phyloP scores from a whole-genome alignment of 129 eudicot species.

The Arctium lappa region DNA sequence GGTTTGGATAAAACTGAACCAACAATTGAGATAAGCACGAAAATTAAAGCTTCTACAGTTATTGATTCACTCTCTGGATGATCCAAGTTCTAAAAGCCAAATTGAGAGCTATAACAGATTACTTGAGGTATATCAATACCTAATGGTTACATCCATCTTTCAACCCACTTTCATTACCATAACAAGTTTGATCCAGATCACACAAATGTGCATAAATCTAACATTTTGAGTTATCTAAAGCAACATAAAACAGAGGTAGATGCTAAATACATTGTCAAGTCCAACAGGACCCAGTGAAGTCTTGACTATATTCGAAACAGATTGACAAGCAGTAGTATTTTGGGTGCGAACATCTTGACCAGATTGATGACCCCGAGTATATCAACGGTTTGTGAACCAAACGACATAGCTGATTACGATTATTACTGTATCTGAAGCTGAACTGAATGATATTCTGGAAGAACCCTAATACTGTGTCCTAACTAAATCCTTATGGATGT shows the following conservation, averaged over 20 bases:
- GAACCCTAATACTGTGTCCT: too few relatives aligned
- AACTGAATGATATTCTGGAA: neutral
- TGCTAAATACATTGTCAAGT: conserved; percentile 77
- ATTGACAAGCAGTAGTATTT: conserved; percentile 87
- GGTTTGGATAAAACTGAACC: neutral
- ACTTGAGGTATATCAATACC: too few relatives aligned
- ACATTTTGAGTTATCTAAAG: neutral
- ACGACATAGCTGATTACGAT: conserved; percentile 44
- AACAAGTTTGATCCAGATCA: neutral
- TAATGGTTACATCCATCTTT: too few relatives aligned
- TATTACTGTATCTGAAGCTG: conserved; percentile 2
- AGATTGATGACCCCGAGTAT: conserved; percentile 97
- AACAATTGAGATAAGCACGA: neutral
- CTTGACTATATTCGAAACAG: conserved; percentile 88
- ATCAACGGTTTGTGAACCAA: conserved; percentile 51
- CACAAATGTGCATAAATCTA: neutral
- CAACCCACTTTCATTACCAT: too few relatives aligned
- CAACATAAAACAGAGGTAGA: neutral
- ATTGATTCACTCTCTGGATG: neutral
- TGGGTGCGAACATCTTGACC: conserved; percentile 98
- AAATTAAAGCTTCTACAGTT: too few relatives aligned
- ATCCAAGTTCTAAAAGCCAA: too few relatives aligned
- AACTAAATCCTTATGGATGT: too few relatives aligned
- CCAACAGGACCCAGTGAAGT: conserved; percentile 99
- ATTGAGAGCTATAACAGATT: too few relatives aligned